A percentile compares a stretch with the other conserved stretches of the same genome.
phyloP scores from a whole-genome alignment of 2,329 filamentous ascomycete genomes.

The Xylariaceae sp. region DNA sequence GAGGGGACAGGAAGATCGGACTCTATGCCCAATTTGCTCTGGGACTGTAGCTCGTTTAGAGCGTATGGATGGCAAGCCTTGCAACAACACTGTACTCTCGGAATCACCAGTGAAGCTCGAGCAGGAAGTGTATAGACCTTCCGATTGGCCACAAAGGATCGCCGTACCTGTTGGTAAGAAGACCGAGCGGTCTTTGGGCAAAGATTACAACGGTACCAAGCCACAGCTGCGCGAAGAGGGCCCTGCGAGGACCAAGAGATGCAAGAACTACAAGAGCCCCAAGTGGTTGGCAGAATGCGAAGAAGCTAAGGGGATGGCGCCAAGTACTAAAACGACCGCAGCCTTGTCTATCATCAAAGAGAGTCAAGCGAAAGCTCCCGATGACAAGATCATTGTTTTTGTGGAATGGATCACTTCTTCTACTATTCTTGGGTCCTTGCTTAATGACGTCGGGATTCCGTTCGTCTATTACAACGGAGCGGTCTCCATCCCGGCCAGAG shows the following conservation, averaged over 20 bases:
- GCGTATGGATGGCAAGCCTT: too few species aligned
- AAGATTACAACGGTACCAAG: constrained; percentile 10
- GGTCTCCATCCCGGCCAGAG: constrained; percentile 13
- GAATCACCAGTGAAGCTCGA: not conserved
- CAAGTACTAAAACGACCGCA: constrained; percentile 5
- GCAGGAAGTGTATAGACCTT: not conserved
- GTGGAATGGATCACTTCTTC: constrained; percentile 24
- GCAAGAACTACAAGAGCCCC: too few species aligned
- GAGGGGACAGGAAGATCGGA: too few species aligned
- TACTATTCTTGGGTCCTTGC: constrained; percentile 33
- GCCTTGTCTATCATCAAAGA: not conserved
- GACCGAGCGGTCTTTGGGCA: constrained; percentile 1
- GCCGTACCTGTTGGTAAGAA: not conserved
- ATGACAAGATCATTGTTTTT: constrained; percentile 17
- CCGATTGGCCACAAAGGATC: not conserved
- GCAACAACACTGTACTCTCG: too few species aligned
- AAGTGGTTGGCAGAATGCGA: constrained; percentile 9
- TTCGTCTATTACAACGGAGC: constrained; percentile 37
- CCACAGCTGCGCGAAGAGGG: not conserved
- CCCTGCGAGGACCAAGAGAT: too few species aligned
- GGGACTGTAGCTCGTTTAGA: too few species aligned
- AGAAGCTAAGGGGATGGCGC: not conserved
- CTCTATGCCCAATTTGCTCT: too few species aligned
- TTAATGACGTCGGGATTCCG: constrained; percentile 22
- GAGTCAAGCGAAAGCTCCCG: constrained; percentile 2